A percentile compares a stretch with the other conserved stretches of the same genome.
Conservation (phyloP, 768 basidiomycete genomes). For the Hericium alpestre region DNA sequence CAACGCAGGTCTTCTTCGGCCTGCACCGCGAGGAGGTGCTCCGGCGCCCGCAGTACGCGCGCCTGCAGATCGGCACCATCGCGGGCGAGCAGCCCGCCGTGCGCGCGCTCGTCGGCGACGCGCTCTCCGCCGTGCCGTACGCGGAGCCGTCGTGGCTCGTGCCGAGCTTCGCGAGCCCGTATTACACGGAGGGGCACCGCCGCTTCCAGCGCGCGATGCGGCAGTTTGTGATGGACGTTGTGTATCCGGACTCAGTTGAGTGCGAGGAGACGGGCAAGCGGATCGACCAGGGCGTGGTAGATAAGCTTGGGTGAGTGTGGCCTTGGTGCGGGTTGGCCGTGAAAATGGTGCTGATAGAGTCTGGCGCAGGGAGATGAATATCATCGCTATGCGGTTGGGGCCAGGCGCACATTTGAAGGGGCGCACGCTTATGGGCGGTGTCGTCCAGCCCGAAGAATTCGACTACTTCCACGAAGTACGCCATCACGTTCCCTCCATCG, state of each 20-base stretch:
- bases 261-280: constrained; percentile 85
- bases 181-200: constrained; percentile 66
- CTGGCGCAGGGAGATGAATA: constrained; percentile 50
- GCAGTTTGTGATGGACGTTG: constrained; percentile 64
- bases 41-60: constrained; percentile 57
- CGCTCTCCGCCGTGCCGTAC: constrained; percentile 70
- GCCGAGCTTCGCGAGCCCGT: constrained; percentile 59
- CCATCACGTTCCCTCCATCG: background rate
- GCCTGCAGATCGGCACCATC: constrained; percentile 58
- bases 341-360: background rate
- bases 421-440: constrained; percentile 61
- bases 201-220: constrained; percentile 69
- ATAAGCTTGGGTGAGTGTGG: constrained; percentile 63
- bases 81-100: constrained; percentile 47
- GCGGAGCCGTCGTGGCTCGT: constrained; percentile 79
- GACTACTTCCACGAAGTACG: constrained; percentile 91
- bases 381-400: constrained; percentile 85
- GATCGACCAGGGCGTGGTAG: constrained; percentile 74
- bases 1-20: constrained; percentile 75
- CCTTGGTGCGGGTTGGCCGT: background rate
- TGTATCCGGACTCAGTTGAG: constrained; percentile 60
- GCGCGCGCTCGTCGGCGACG: constrained; percentile 44
- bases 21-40: constrained; percentile 80
- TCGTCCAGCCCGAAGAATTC: constrained; percentile 72
- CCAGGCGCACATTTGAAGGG: constrained; percentile 85